These are phyloP conservation scores for Suhomyces sp. DNA, from an alignment of 805 yeast genomes.

Conservation along the genomic window DNA sequence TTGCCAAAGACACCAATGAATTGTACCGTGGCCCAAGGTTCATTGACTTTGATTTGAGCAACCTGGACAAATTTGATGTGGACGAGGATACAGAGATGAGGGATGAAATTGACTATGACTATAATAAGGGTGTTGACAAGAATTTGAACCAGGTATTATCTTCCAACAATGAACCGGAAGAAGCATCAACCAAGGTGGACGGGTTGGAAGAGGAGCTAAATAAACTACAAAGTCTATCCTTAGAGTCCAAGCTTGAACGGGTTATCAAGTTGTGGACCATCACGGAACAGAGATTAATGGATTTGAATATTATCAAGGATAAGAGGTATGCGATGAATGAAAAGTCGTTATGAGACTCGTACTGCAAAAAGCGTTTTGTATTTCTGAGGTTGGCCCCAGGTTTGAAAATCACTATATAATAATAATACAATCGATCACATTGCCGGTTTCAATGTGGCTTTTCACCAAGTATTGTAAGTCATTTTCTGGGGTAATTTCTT, in stretches of 20 bases:
- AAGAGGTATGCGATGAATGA: slow-evolving; percentile 23
- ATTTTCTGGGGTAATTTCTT: slow-evolving; percentile 20
- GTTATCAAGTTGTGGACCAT: slow-evolving; percentile 63
- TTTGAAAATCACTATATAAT: slow-evolving; percentile 1
- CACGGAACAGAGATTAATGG: slow-evolving; percentile 55
- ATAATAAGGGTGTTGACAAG: slow-evolving; percentile 2
- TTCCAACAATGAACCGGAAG: slow-evolving; percentile 9
- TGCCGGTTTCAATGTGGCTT: slow-evolving; percentile 43
- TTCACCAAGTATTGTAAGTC: slow-evolving; percentile 36
- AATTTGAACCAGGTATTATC: slow-evolving; percentile 1
- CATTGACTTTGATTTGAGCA: slow-evolving; percentile 20
- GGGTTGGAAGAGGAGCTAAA: slow-evolving; percentile 22
- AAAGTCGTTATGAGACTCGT: slow-evolving; percentile 13
- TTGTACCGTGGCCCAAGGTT: slow-evolving; percentile 21
- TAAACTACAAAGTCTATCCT: slow-evolving; percentile 20
- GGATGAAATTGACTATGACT: slow-evolving; percentile 1
- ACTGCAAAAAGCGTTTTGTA: no score
- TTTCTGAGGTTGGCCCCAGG: neutral
- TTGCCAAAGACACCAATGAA: slow-evolving; percentile 9
- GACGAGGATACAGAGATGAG: slow-evolving; percentile 12
- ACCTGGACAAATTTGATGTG: slow-evolving; percentile 6
- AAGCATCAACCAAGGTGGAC: slow-evolving; percentile 16
- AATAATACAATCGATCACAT: slow-evolving; percentile 34
- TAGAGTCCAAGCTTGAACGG: slow-evolving; percentile 49
- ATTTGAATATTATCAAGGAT: slow-evolving; percentile 27